Base-by-base conservation (phyloP, 2,329 filamentous ascomycete genomes). In the Calonectria pauciramosa region DNA sequence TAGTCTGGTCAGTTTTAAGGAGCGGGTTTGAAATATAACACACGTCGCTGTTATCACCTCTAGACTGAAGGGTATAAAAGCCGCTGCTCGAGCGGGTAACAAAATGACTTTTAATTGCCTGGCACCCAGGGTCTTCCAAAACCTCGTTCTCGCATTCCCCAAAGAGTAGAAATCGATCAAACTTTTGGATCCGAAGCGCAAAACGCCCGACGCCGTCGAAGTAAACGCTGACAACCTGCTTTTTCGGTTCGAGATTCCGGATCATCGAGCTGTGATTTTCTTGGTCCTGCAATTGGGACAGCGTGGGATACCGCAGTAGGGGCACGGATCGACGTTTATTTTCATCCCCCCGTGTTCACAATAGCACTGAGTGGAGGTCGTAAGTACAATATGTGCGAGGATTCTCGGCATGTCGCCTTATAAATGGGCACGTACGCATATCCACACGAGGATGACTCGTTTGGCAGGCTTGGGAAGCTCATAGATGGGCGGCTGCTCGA, bases 281-380 rank as follows among this genome's bases (percentile, higher is more conserved):
- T 74, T 72, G 1, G 78, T 79, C 13, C 65, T 70, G 67, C 78
- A 79, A n/a, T 77, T 75, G 0, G 77, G 74, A 2, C 78, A 79
- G 0, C 77, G 71, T 11, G 72, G 69, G 1, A 66, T 49, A 11
- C 72, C 74, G 4, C 74, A 79, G 1, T 72, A 59, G 4, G 78
- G 76, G 13, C 78, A 79, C 0, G 78, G 75, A 8, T 79, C 78
- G 0, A 79, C 71, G 4, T 41, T 71, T 0, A 79, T 54, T 56
- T 79, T 79, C 78, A 79, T 79, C 0, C 78, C 77, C 4, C 77
- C 76, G 7, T 79, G 68, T 0, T 76, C 76, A 5, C 78, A 79
- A 0, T 38, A 28, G n/a, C 78, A 79, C 78, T 79, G 0, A 0
- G 10, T 32, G 30, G 0, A 16, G 59, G 28, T 7, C 4, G 60